These are phyloP conservation scores for Collybia sordida DNA, from an alignment of 768 basidiomycete genomes.

Conservation along the genomic window DNA sequence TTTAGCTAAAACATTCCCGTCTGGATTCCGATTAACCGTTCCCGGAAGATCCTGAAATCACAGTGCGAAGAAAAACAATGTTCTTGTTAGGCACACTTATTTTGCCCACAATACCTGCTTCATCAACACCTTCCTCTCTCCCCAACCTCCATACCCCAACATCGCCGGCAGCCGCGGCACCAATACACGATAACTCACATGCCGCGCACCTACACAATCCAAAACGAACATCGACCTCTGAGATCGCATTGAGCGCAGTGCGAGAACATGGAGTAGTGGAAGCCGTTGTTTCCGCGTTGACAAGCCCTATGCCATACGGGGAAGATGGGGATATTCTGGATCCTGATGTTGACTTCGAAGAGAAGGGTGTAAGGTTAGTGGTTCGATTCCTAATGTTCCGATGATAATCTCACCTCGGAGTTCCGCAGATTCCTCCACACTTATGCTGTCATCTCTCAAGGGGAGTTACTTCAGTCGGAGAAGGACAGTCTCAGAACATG, in stretches of 20 bases:
- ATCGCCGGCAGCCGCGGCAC: conserved; percentile 20
- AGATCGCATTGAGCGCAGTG: conserved; percentile 49
- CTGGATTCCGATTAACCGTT: neutral
- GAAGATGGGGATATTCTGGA: conserved; percentile 63
- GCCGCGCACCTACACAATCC: conserved; percentile 61
- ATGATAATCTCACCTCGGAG: neutral
- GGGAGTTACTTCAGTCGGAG: neutral
- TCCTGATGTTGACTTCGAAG: conserved; percentile 62
- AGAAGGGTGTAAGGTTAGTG: conserved; percentile 56
- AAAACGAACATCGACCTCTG: conserved; percentile 49
- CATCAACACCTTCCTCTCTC: conserved; percentile 18
- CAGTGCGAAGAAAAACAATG: conserved; percentile 72
- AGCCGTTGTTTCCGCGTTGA: conserved; percentile 51
- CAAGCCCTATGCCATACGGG: conserved; percentile 60
- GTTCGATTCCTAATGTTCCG: neutral
- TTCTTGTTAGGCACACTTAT: conserved; percentile 78
- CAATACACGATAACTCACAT: conserved; percentile 74
- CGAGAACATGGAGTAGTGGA: conserved; percentile 43
- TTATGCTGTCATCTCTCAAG: conserved; percentile 31
- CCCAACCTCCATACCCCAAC: conserved; percentile 19
- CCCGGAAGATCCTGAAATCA: conserved; percentile 70
- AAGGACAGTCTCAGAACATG: neutral
- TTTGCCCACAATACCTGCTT: conserved; percentile 37
- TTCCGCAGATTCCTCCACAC: conserved; percentile 48
- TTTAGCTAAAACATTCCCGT: neutral